phyloP scores from a whole-genome alignment of 164 flowering plant species.

The Magnolia changhungtana region DNA sequence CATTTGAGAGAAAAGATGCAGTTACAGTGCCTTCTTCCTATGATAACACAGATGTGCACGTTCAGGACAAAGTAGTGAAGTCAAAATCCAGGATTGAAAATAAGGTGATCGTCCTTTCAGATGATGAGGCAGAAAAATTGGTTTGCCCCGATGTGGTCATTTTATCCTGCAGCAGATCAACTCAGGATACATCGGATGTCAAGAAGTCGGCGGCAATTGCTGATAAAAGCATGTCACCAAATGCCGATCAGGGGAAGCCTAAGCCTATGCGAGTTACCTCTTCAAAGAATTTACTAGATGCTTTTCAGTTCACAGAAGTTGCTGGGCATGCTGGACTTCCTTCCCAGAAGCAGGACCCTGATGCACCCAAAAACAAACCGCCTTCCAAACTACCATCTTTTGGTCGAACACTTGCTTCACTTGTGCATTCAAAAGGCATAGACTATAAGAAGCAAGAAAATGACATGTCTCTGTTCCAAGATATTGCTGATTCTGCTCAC shows the following conservation, averaged over 20 bases:
- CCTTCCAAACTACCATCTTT: slow-evolving; percentile 1
- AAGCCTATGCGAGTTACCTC: slow-evolving; percentile 4
- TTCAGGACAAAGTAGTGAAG: slow-evolving; percentile 21
- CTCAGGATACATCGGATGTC: slow-evolving; percentile 9
- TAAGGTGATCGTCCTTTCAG: slow-evolving; percentile 56
- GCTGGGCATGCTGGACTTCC: slow-evolving; percentile 12
- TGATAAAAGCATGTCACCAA: slow-evolving; percentile 13
- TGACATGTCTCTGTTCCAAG: slow-evolving; percentile 4
- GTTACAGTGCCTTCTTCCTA: slow-evolving; percentile 12
- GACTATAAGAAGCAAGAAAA: slow-evolving; percentile 5
- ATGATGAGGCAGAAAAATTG: slow-evolving; percentile 59
- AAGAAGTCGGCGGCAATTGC: slow-evolving; percentile 8
- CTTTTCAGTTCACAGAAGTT: slow-evolving; percentile 17
- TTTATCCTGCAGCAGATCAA: slow-evolving; percentile 15
- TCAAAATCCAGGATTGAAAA: slow-evolving; percentile 8
- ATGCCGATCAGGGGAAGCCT: slow-evolving; percentile 19
- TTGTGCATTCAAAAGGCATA: slow-evolving; percentile 5
- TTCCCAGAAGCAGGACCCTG: slow-evolving; percentile 24
- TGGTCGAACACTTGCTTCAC: slow-evolving; percentile 6
- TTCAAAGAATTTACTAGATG: slow-evolving; percentile 21
- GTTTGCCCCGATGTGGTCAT: slow-evolving; percentile 13
- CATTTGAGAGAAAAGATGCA: slow-evolving; percentile 22
- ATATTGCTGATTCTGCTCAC: slow-evolving; percentile 3
- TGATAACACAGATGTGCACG: slow-evolving; percentile 29
- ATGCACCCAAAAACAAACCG: slow-evolving; percentile 12